phyloP scores from a whole-genome alignment of 2,329 filamentous ascomycete genomes.

The Colletotrichum lindemuthianum region DNA sequence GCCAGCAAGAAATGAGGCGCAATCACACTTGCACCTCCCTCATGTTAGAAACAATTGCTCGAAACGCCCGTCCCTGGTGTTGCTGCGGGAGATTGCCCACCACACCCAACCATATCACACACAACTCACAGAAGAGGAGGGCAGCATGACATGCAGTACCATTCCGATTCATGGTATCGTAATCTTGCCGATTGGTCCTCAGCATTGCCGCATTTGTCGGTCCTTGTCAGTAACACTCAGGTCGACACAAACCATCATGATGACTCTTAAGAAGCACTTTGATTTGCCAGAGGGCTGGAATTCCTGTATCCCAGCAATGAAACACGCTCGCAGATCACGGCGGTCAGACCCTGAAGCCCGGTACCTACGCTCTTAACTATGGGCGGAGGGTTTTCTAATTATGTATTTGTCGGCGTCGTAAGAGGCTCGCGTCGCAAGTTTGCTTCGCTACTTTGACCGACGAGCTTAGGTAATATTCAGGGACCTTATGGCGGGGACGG shows the following conservation, averaged over 20 bases:
- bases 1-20: background rate
- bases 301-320: background rate
- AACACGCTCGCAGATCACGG: constrained; percentile 1
- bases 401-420: too few relatives aligned
- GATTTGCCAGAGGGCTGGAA: background rate
- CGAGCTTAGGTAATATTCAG: too few relatives aligned
- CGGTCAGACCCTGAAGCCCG: background rate
- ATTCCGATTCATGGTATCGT: too few relatives aligned
- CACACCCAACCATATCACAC: background rate
- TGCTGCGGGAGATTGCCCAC: constrained; percentile 14
- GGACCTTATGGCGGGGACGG: too few relatives aligned
- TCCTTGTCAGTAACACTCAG: too few relatives aligned
- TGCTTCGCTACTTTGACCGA: too few relatives aligned
- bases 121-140: too few relatives aligned
- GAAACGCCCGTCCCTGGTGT: background rate
- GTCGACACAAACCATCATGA: background rate
- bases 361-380: background rate
- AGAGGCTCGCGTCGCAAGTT: too few relatives aligned
- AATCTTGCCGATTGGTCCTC: too few relatives aligned
- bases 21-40: background rate
- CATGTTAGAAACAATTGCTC: background rate
- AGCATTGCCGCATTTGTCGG: too few relatives aligned
- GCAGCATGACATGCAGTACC: too few relatives aligned
- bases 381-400: background rate
- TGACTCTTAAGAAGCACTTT: background rate